phyloP scores from a whole-genome alignment of 768 basidiomycete genomes.

The Ramaria sp. region DNA sequence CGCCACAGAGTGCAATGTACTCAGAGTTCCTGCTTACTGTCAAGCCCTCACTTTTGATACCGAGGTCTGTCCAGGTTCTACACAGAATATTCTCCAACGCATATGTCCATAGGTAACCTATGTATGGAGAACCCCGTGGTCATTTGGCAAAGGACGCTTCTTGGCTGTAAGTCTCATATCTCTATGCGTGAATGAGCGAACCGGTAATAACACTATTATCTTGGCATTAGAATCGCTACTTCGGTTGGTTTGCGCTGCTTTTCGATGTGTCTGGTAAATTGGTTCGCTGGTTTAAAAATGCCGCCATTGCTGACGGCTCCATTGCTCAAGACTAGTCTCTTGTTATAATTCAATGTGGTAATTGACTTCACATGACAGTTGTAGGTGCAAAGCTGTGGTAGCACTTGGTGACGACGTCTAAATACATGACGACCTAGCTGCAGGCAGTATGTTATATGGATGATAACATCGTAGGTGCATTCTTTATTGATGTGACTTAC shows the following conservation, averaged over 20 bases:
- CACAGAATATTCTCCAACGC: no score
- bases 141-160: not conserved
- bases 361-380: not conserved
- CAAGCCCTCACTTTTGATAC: no score
- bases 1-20: no score
- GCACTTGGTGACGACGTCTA: not conserved
- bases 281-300: no score
- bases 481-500: not conserved
- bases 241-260: not conserved
- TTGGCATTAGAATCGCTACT: no score
- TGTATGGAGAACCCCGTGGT: not conserved
- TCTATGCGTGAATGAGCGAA: no score
- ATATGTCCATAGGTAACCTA: not conserved
- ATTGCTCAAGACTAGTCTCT: no score
- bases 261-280: no score
- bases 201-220: not conserved
- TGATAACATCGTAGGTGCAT: no score
- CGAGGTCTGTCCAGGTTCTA: no score
- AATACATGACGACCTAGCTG: not conserved
- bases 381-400: not conserved
- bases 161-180: not conserved
- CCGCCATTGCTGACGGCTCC: no score
- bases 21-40: no score
- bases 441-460: not conserved
- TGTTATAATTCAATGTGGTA: not conserved